These are phyloP conservation scores for Bisporella sp. DNA, from an alignment of 2,329 filamentous ascomycete genomes.

Conservation along the genomic window DNA sequence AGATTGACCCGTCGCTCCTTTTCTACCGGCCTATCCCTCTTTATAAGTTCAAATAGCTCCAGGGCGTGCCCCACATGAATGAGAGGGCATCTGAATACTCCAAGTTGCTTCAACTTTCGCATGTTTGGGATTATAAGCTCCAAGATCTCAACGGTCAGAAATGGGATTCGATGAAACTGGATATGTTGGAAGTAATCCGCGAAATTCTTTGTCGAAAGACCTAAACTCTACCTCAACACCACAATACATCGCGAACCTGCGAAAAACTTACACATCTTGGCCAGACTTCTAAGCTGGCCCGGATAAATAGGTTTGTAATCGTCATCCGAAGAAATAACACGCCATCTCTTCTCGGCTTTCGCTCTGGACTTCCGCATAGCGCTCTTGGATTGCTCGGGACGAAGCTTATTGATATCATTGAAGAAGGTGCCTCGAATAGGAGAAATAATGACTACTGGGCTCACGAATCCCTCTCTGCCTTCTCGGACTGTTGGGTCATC, in stretches of 20 bases:
- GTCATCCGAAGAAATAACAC: no score
- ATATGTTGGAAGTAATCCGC: slow-evolving; percentile 15
- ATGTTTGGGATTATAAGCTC: slow-evolving; percentile 20
- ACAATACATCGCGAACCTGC: neutral
- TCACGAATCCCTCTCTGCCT: no score
- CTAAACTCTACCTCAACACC: slow-evolving; percentile 4
- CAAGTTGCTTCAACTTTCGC: slow-evolving; percentile 17
- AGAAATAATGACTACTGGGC: no score
- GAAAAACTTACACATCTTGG: slow-evolving; percentile 14
- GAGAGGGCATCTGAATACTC: slow-evolving; percentile 22
- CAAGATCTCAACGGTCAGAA: slow-evolving; percentile 17
- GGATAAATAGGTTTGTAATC: neutral
- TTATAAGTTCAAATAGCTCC: slow-evolving; percentile 19
- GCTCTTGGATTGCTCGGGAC: no score
- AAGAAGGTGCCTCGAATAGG: no score
- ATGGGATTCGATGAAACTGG: slow-evolving; percentile 21
- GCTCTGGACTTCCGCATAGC: no score
- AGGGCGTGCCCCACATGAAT: slow-evolving; percentile 19
- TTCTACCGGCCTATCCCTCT: slow-evolving; percentile 11
- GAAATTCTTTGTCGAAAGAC: slow-evolving; percentile 14
- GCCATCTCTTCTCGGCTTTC: no score
- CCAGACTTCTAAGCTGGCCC: slow-evolving; percentile 11
- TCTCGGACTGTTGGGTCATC: no score
- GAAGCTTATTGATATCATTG: no score
- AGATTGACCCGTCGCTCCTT: slow-evolving; percentile 16